phyloP scores from a whole-genome alignment of 225 moss, liverwort and hornwort genomes.

The Anthoceros angustus region DNA sequence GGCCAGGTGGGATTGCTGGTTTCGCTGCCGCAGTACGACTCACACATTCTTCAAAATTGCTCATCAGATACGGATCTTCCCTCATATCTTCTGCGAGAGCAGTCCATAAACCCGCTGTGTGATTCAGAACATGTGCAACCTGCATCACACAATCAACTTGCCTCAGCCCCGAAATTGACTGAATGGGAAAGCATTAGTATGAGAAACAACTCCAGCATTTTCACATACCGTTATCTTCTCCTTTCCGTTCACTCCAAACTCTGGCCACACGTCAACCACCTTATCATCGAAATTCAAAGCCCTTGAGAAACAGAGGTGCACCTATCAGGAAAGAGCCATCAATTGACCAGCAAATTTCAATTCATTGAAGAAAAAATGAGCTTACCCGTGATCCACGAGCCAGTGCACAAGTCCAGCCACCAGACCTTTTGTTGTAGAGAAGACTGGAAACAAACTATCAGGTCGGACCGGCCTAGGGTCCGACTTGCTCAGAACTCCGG shows the following conservation, averaged over 20 bases:
- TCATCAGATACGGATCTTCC: constrained; percentile 71
- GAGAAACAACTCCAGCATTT: neutral
- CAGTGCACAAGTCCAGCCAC: constrained; percentile 82
- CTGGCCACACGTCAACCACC: constrained; percentile 76
- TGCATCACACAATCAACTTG: constrained; percentile 12
- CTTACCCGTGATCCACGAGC: constrained; percentile 81
- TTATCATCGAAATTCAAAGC: constrained; percentile 58
- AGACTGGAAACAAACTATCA: constrained; percentile 86
- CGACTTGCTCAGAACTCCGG: constrained; percentile 79
- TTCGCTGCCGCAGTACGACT: constrained; percentile 34
- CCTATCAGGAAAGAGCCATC: neutral
- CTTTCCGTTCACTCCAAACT: constrained; percentile 71
- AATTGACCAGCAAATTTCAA: no score
- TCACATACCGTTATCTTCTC: constrained; percentile 58
- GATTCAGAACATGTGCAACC: constrained; percentile 94
- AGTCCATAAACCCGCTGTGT: constrained; percentile 85
- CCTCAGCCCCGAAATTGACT: neutral
- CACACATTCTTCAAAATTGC: constrained; percentile 71
- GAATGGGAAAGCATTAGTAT: neutral
- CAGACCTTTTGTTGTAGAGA: constrained; percentile 74
- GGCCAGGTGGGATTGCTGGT: constrained; percentile 56
- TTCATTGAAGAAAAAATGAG: neutral
- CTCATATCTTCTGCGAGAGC: constrained; percentile 40
- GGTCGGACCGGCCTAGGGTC: constrained; percentile 90
- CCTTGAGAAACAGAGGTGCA: constrained; percentile 18